These are phyloP conservation scores for Colletotrichum noveboracense DNA, from an alignment of 2,329 filamentous ascomycete genomes.

Conservation along the genomic window DNA sequence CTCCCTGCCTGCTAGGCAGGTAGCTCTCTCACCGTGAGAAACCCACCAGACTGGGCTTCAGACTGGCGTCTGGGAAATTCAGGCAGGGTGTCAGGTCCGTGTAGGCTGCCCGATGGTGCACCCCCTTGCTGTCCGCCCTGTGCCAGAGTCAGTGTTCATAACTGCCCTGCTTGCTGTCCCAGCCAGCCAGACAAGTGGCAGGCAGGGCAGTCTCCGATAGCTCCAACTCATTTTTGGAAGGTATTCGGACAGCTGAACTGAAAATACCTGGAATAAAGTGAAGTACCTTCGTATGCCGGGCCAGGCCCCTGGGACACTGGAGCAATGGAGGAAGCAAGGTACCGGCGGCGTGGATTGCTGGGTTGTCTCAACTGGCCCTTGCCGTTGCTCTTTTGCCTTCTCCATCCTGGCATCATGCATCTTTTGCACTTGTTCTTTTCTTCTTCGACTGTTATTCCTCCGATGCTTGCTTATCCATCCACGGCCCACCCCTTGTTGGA, in stretches of 20 bases:
- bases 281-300: neutral
- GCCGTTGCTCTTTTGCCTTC: slow-evolving; percentile 5
- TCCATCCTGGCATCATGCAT: neutral
- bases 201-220: neutral
- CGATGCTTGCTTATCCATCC: slow-evolving; percentile 6
- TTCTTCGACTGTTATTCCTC: slow-evolving; percentile 5
- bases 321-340: neutral
- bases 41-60: neutral
- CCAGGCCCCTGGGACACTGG: neutral
- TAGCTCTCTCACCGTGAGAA: neutral
- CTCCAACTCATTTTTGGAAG: neutral
- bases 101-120: neutral
- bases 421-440: neutral
- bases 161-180: neutral
- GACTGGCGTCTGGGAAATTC: neutral
- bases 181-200: neutral
- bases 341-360: slow-evolving; percentile 18
- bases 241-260: neutral
- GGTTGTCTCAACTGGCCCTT: slow-evolving; percentile 19
- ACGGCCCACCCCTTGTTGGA: neutral
- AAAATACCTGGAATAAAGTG: neutral
- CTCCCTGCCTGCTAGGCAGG: neutral
- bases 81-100: slow-evolving; percentile 10
- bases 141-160: neutral
- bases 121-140: neutral